Conservation (phyloP, 768 basidiomycete species). For the Cystobasidium ongulense region DNA sequence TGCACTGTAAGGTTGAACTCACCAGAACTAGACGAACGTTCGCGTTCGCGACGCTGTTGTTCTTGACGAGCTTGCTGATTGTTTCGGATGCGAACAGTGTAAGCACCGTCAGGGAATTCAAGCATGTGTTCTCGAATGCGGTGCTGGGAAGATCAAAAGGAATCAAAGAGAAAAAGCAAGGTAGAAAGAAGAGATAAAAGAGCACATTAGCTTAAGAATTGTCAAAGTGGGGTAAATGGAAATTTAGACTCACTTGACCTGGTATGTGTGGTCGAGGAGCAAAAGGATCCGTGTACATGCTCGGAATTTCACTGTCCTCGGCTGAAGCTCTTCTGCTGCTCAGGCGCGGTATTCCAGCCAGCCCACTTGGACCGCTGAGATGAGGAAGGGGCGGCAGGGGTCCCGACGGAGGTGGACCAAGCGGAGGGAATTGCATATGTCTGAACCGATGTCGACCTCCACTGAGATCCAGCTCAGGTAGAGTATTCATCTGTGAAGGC, state of each 20-base stretch:
- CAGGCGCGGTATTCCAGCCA: background rate
- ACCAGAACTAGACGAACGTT: background rate
- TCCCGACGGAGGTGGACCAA: background rate
- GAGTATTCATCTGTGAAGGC: background rate
- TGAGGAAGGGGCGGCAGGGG: background rate
- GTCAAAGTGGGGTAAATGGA: background rate
- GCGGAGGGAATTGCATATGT: background rate
- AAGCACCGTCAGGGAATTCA: background rate
- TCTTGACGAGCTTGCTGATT: background rate
- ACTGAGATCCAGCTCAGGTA: background rate
- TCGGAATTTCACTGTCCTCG: background rate
- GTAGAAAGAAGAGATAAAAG: background rate
- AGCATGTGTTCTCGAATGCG: conserved; percentile 1
- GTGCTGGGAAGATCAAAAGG: background rate
- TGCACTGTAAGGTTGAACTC: background rate
- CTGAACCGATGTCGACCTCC: background rate
- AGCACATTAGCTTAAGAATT: background rate
- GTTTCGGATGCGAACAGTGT: background rate
- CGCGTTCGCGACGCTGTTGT: background rate
- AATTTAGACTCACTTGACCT: background rate
- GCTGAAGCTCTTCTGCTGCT: background rate
- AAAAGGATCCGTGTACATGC: background rate
- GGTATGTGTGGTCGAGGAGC: background rate
- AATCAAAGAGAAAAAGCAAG: background rate
- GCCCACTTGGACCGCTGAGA: background rate